Evolutionary conservation across 2,329 filamentous ascomycete species (phyloP).

Genomic region (Penicillium capsulatum): DNA sequence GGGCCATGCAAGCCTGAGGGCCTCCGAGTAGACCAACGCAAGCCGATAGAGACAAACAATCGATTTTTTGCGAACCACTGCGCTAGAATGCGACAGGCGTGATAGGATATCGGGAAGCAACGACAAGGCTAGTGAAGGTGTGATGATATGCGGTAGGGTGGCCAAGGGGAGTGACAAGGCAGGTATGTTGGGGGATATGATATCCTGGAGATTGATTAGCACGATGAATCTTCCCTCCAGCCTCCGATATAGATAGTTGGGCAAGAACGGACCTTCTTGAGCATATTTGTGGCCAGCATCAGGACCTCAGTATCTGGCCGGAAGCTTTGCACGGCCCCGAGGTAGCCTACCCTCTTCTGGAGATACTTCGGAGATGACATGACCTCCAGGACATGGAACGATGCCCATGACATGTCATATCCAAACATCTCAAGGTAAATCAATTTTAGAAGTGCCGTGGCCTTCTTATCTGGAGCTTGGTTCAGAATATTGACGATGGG

Average conservation of each 20-base stretch:
- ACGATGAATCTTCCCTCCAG: background rate
- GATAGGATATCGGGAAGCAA: conserved; percentile 82
- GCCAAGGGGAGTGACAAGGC: conserved; percentile 81
- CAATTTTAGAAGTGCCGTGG: conserved; percentile 89
- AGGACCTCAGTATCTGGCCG: conserved; percentile 91
- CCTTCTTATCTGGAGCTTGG: conserved; percentile 71
- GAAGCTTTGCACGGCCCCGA: conserved; percentile 94
- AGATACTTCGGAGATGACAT: conserved; percentile 95
- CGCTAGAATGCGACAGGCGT: conserved; percentile 77
- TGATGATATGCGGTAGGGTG: conserved; percentile 92
- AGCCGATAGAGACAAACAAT: conserved; percentile 91
- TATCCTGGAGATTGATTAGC: conserved; percentile 33
- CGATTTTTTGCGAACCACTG: conserved; percentile 88
- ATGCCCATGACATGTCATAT: conserved; percentile 99
- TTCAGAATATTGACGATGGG: background rate
- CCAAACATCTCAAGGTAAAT: conserved; percentile 99
- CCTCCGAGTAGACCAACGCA: conserved; percentile 94
- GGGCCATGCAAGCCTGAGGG: conserved; percentile 86
- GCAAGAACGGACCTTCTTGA: conserved; percentile 69
- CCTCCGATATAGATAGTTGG: background rate
- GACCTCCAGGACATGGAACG: conserved; percentile 96
- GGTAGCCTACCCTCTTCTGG: conserved; percentile 91
- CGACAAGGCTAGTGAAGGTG: conserved; percentile 84
- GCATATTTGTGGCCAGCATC: conserved; percentile 92
- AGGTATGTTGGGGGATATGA: conserved; percentile 65